phyloP scores from a whole-genome alignment of 1,284 basidiomycete genomes.

The Mrakiaceae sp. region DNA sequence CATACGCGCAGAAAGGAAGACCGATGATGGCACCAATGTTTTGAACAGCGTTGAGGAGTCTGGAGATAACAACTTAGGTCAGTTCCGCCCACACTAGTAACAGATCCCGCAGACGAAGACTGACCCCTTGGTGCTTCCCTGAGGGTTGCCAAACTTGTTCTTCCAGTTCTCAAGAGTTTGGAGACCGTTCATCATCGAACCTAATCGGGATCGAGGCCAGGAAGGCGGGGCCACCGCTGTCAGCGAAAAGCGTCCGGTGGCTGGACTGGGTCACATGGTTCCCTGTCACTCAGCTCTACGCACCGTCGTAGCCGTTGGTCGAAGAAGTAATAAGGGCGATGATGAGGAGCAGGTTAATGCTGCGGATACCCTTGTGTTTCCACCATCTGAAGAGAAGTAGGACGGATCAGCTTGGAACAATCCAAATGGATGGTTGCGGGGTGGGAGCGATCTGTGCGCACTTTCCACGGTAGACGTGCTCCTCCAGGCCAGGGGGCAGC shows the following conservation, averaged over 20 bases:
- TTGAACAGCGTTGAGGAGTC: conserved; percentile 65
- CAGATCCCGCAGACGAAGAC: conserved; percentile 32
- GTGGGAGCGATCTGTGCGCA: not conserved
- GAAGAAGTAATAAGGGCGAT: conserved; percentile 19
- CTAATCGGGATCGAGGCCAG: not conserved
- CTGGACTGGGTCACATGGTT: not conserved
- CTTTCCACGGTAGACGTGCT: not conserved
- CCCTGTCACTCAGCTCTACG: too few relatives aligned
- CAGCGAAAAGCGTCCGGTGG: not conserved
- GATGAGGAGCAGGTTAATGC: conserved; percentile 14
- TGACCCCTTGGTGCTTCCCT: conserved; percentile 11
- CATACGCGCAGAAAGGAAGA: conserved; percentile 21
- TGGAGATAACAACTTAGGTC: conserved; percentile 34
- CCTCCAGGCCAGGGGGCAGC: not conserved
- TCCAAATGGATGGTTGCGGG: not conserved
- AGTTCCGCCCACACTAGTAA: not conserved
- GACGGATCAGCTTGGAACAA: not conserved
- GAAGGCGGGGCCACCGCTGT: not conserved
- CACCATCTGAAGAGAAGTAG: not conserved
- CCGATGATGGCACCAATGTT: conserved; percentile 26
- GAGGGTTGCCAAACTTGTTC: conserved; percentile 8
- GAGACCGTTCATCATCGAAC: conserved; percentile 27
- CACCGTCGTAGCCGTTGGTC: conserved; percentile 8
- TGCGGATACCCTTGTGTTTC: conserved; percentile 8
- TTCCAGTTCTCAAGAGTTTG: conserved; percentile 24